phyloP scores from a whole-genome alignment of 768 basidiomycete genomes.

The Lactarius pseudohatsudake region DNA sequence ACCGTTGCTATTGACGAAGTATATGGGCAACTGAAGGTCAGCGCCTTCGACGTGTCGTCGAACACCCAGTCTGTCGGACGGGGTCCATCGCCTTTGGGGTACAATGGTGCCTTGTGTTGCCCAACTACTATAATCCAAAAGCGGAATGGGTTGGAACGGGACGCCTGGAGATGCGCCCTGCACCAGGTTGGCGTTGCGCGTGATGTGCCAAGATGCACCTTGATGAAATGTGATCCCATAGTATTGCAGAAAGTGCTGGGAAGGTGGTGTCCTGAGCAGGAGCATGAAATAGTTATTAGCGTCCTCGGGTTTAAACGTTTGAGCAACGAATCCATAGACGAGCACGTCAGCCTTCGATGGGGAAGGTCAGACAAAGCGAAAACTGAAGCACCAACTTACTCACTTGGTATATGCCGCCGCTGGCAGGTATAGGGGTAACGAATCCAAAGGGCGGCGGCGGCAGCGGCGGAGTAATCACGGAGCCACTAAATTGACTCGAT shows the following conservation, averaged over 20 bases:
- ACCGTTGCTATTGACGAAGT: conserved; percentile 5
- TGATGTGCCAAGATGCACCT: conserved; percentile 8
- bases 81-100: conserved; percentile 19
- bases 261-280: background rate
- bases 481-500: too few species aligned
- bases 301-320: background rate
- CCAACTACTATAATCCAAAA: conserved; percentile 1
- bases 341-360: too few species aligned
- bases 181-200: background rate
- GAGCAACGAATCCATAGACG: conserved; percentile 6
- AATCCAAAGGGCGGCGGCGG: too few species aligned
- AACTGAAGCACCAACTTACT: too few species aligned
- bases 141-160: background rate
- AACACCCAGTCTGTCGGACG: conserved; percentile 9
- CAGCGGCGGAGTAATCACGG: too few species aligned
- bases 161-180: background rate
- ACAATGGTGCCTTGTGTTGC: conserved; percentile 2
- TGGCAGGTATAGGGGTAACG: too few species aligned
- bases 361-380: too few species aligned
- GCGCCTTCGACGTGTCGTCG: conserved; percentile 12
- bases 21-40: conserved; percentile 9
- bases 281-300: conserved; percentile 3
- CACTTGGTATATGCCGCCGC: too few species aligned
- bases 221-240: background rate
- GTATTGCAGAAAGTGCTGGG: background rate